phyloP scores from a whole-genome alignment of 2,329 filamentous ascomycete genomes.

The Colletotrichum sp. region DNA sequence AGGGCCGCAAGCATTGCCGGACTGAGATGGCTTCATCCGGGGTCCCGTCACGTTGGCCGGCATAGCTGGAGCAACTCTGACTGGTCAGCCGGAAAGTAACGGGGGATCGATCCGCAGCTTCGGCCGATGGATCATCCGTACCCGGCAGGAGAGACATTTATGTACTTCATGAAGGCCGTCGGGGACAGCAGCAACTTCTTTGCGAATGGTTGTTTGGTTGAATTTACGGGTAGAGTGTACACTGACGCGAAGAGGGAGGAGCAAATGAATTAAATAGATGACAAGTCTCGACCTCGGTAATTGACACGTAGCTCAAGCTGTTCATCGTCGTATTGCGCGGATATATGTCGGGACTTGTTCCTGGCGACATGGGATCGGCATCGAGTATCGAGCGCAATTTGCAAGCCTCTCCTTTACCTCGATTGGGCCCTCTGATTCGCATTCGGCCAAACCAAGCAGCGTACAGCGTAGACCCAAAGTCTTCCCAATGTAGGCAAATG shows the following conservation, averaged over 20 bases:
- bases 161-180: neutral
- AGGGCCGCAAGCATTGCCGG: slow-evolving; percentile 14
- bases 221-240: neutral
- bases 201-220: neutral
- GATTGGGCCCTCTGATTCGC: neutral
- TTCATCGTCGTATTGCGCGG: neutral
- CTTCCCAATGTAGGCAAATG: neutral
- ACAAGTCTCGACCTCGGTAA: neutral
- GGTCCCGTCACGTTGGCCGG: neutral
- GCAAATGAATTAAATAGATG: neutral
- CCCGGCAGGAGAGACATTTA: neutral
- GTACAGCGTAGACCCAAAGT: neutral
- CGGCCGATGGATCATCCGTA: neutral
- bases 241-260: neutral
- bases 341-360: neutral
- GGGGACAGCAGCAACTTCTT: neutral
- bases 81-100: neutral
- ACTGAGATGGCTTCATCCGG: neutral
- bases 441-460: neutral
- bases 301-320: neutral
- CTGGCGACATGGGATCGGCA: neutral
- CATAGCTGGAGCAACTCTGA: neutral
- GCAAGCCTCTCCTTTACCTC: neutral
- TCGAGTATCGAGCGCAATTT: neutral
- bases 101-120: neutral